Conservation (phyloP, 2,329 filamentous ascomycete species). For the Xylaria sp. region DNA sequence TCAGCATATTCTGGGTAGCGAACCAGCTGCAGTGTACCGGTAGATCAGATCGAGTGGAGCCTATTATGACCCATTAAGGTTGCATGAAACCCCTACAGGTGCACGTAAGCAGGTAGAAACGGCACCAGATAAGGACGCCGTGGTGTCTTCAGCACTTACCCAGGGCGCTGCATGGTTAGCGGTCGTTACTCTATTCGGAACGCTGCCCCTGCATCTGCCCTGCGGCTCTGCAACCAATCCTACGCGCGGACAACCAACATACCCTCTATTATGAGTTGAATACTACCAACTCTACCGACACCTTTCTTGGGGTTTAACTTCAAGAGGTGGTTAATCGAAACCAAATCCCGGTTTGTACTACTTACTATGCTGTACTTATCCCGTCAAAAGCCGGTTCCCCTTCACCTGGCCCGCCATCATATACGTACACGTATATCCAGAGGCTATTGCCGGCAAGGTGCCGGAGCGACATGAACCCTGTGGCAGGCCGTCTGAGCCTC, state of each 20-base stretch:
- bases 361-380: constrained; percentile 1
- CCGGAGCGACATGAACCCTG: too few species aligned
- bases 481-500: neutral
- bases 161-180: neutral
- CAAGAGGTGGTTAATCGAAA: neutral
- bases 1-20: constrained; percentile 9
- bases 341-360: neutral
- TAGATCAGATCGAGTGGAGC: constrained; percentile 22
- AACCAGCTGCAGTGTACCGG: constrained; percentile 12
- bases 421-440: too few species aligned
- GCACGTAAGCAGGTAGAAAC: neutral
- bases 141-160: neutral
- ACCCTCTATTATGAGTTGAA: constrained; percentile 7
- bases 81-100: constrained; percentile 13
- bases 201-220: constrained; percentile 28
- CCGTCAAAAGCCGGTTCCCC: neutral
- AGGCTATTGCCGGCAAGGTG: neutral
- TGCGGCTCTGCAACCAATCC: constrained; percentile 35
- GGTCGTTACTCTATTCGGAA: neutral
- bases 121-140: neutral
- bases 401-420: neutral
- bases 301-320: neutral
- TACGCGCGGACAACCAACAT: constrained; percentile 11
- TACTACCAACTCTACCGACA: neutral
- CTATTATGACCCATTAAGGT: constrained; percentile 8